These are phyloP conservation scores for Coemansia sp. DNA, from an alignment of 192 early-diverging fungal genomes.

Conservation along the genomic window DNA sequence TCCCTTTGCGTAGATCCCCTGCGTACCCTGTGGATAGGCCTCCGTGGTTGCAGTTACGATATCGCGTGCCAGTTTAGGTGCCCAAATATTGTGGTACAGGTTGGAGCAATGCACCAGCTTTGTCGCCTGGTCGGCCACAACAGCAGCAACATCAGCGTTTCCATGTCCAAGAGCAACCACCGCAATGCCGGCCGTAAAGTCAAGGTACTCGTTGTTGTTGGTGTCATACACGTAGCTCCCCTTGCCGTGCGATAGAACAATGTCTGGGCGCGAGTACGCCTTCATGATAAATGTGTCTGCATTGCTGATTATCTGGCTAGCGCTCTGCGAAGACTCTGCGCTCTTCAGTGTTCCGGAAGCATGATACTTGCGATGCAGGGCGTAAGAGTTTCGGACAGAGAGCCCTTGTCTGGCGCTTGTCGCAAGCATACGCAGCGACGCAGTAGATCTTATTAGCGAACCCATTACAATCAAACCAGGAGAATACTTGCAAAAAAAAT, in stretches of 20 bases:
- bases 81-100: constrained; percentile 89
- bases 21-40: constrained; percentile 49
- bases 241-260: constrained; percentile 80
- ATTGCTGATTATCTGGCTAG: constrained; percentile 9
- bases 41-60: constrained; percentile 66
- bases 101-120: constrained; percentile 88
- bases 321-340: background rate
- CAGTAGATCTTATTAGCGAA: background rate
- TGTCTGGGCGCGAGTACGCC: constrained; percentile 68
- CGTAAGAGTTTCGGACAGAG: background rate
- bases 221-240: constrained; percentile 80
- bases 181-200: constrained; percentile 94
- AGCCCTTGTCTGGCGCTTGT: background rate
- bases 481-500: background rate
- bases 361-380: constrained; percentile 4
- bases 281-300: constrained; percentile 65
- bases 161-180: constrained; percentile 91
- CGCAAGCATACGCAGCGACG: constrained; percentile 5
- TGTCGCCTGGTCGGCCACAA: constrained; percentile 78
- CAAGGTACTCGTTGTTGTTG: constrained; percentile 75
- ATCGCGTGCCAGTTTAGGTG: constrained; percentile 72
- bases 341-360: background rate
- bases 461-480: background rate
- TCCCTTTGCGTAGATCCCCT: constrained; percentile 47
- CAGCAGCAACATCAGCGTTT: constrained; percentile 69